These are phyloP conservation scores for Carallia brachiata DNA, from an alignment of 345 rosid species.

Conservation along the genomic window DNA sequence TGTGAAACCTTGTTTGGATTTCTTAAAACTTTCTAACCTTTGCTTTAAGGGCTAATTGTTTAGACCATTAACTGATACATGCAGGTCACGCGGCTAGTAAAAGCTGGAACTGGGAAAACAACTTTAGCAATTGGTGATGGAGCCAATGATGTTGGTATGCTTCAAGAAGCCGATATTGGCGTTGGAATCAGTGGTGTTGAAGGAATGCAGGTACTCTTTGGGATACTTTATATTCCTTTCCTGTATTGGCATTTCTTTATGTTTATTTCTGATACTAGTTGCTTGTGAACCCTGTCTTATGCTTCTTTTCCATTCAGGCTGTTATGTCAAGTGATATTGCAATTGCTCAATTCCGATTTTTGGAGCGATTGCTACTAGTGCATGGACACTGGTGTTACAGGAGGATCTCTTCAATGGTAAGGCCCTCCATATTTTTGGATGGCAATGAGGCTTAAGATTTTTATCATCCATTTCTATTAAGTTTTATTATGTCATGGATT, in stretches of 20 bases:
- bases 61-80: constrained; percentile 16
- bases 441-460: constrained; percentile 3
- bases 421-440: constrained; percentile 5
- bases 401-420: constrained; percentile 87
- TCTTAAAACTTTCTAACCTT: background rate
- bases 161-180: constrained; percentile 97
- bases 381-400: constrained; percentile 99
- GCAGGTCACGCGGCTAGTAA: constrained; percentile 91
- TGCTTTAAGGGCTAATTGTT: constrained; percentile 1
- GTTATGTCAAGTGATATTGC: constrained; percentile 96
- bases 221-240: background rate
- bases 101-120: constrained; percentile 73
- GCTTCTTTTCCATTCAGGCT: constrained; percentile 48
- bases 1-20: background rate
- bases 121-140: constrained; percentile 96
- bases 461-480: background rate
- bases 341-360: constrained; percentile 83
- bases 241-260: background rate
- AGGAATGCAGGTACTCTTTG: constrained; percentile 84
- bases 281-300: constrained; percentile 5
- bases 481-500: background rate
- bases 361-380: constrained; percentile 86
- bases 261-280: constrained; percentile 5
- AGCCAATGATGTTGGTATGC: constrained; percentile 99
- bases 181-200: constrained; percentile 95